phyloP scores from a whole-genome alignment of 768 basidiomycete genomes.

The Trichaptum fuscoviolaceum region DNA sequence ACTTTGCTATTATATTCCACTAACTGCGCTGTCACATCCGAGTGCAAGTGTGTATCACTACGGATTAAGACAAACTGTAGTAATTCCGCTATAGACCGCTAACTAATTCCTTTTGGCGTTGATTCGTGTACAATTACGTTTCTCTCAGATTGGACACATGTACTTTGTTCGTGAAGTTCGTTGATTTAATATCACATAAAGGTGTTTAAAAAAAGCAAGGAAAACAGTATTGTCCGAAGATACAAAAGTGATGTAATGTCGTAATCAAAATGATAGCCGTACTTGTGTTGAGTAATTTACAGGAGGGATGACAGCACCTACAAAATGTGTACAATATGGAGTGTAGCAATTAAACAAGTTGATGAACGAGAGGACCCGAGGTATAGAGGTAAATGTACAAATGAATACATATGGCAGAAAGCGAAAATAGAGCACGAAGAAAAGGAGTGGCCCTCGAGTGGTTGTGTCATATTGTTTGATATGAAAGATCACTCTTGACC shows the following conservation, averaged over 20 bases:
- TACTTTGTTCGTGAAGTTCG: not conserved
- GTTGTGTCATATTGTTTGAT: conserved; percentile 5
- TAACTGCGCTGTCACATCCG: not conserved
- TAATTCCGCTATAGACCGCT: not conserved
- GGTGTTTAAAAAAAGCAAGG: not conserved
- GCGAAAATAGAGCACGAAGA: not conserved
- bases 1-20: not conserved
- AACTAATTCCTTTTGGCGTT: not conserved
- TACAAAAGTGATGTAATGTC: not conserved
- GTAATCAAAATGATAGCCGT: not conserved
- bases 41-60: not conserved
- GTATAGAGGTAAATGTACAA: not conserved
- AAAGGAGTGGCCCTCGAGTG: conserved; percentile 10
- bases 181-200: not conserved
- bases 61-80: not conserved
- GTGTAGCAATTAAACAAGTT: not conserved
- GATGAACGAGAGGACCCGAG: not conserved
- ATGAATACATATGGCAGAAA: not conserved
- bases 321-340: not conserved
- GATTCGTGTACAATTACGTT: too few relatives aligned
- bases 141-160: too few relatives aligned
- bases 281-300: not conserved
- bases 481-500: conserved; percentile 71
- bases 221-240: not conserved
- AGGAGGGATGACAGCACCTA: not conserved